phyloP scores from a whole-genome alignment of 2,329 filamentous ascomycete genomes.

The Cladobotryum protrusum region DNA sequence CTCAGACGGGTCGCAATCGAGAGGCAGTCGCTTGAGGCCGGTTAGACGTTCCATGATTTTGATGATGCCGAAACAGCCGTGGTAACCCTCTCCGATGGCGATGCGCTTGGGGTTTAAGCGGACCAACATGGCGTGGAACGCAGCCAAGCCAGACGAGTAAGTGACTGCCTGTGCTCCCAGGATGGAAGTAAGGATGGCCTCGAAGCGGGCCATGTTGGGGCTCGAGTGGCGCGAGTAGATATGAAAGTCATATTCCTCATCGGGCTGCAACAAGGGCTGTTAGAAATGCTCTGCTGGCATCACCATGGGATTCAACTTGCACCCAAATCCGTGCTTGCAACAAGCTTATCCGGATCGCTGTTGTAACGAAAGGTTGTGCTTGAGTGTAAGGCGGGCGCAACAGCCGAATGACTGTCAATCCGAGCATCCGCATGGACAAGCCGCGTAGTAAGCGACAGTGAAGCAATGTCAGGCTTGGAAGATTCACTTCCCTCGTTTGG shows the following conservation, averaged over 20 bases:
- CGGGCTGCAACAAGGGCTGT: slow-evolving; percentile 30
- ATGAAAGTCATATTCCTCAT: slow-evolving; percentile 54
- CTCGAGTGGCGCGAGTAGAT: slow-evolving; percentile 78
- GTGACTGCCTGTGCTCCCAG: slow-evolving; percentile 64
- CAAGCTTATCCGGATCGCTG: slow-evolving; percentile 60
- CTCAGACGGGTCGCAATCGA: slow-evolving; percentile 60
- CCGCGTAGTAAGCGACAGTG: slow-evolving; percentile 54
- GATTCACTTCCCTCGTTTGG: not conserved
- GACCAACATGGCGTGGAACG: slow-evolving; percentile 84
- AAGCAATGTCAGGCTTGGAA: slow-evolving; percentile 6
- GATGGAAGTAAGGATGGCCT: slow-evolving; percentile 70
- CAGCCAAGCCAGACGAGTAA: slow-evolving; percentile 79
- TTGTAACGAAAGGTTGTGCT: slow-evolving; percentile 87
- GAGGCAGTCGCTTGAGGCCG: slow-evolving; percentile 63
- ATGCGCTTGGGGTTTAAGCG: slow-evolving; percentile 76
- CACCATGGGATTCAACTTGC: slow-evolving; percentile 35
- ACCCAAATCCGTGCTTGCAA: slow-evolving; percentile 31
- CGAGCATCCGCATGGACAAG: slow-evolving; percentile 79
- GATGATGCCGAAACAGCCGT: slow-evolving; percentile 87
- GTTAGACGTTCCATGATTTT: slow-evolving; percentile 67
- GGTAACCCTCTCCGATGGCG: slow-evolving; percentile 80
- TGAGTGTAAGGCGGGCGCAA: slow-evolving; percentile 84
- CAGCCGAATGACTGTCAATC: slow-evolving; percentile 66
- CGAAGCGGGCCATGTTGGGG: slow-evolving; percentile 78
- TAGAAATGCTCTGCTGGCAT: not conserved